Conservation (phyloP, 2,329 filamentous ascomycete genomes). For the Trichoderma cornu-damae region DNA sequence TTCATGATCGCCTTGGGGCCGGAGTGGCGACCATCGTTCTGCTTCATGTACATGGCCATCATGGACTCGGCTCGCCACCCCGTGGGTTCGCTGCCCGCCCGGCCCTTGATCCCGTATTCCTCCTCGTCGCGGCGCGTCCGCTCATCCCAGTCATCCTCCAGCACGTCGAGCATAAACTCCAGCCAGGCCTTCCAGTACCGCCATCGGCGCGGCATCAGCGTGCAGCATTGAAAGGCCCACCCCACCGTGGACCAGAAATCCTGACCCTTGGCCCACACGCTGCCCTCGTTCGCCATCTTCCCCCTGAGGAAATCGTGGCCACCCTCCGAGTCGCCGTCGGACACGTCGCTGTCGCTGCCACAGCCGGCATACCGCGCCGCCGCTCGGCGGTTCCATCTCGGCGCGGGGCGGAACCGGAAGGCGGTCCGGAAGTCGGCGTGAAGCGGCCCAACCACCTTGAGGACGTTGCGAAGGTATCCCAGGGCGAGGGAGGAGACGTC, state of each 20-base stretch:
- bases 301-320: constrained; percentile 52
- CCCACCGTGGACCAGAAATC: constrained; percentile 88
- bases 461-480: constrained; percentile 63
- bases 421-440: constrained; percentile 65
- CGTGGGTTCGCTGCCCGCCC: constrained; percentile 24
- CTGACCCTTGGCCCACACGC: constrained; percentile 68
- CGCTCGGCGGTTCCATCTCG: constrained; percentile 30
- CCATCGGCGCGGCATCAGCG: constrained; percentile 69
- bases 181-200: constrained; percentile 76
- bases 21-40: constrained; percentile 41
- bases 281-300: constrained; percentile 57
- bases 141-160: constrained; percentile 66
- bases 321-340: constrained; percentile 38
- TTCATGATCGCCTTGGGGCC: constrained; percentile 54
- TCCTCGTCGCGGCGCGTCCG: constrained; percentile 46
- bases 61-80: constrained; percentile 49
- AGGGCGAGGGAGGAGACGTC: constrained; percentile 63
- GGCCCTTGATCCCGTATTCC: constrained; percentile 23
- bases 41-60: constrained; percentile 54
- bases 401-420: constrained; percentile 56
- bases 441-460: constrained; percentile 61
- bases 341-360: constrained; percentile 38
- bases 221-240: constrained; percentile 90
- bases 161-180: constrained; percentile 68
- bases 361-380: constrained; percentile 36